Evolutionary conservation across 768 basidiomycete species (phyloP).

Genomic region (Asterophora lycoperdoides): DNA sequence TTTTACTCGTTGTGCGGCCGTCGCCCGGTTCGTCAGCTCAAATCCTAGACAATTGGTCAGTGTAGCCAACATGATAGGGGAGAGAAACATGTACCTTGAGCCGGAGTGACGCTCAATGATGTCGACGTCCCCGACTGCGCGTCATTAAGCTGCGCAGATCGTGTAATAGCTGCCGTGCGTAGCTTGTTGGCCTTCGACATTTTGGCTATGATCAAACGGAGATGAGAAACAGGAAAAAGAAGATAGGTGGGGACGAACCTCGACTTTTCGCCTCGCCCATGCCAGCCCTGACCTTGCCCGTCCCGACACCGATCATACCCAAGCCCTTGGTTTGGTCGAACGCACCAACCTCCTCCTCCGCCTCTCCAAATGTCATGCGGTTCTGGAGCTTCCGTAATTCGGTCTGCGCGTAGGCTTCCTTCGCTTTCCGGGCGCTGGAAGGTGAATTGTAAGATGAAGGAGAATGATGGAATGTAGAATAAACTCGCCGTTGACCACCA

Average conservation of each 20-base stretch:
- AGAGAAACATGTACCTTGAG: constrained; percentile 62
- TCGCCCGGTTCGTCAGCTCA: constrained; percentile 91
- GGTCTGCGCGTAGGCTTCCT: constrained; percentile 96
- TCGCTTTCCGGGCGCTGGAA: constrained; percentile 89
- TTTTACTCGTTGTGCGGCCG: constrained; percentile 80
- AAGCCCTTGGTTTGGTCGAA: constrained; percentile 97
- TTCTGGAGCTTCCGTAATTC: constrained; percentile 97
- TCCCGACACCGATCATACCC: constrained; percentile 89
- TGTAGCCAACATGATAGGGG: background rate
- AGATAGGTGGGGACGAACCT: constrained; percentile 47
- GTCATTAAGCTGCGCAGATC: constrained; percentile 54
- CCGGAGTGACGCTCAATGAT: constrained; percentile 90
- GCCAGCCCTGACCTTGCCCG: constrained; percentile 87
- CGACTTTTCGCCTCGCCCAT: constrained; percentile 86
- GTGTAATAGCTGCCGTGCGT: constrained; percentile 78
- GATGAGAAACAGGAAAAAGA: background rate
- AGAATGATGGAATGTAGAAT: background rate
- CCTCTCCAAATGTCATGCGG: constrained; percentile 92
- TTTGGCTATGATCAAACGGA: constrained; percentile 59
- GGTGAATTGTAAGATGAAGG: background rate
- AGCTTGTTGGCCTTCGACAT: constrained; percentile 92
- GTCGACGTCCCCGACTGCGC: constrained; percentile 83
- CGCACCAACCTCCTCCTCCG: constrained; percentile 93
- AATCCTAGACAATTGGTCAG: constrained; percentile 53
- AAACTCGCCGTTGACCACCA: constrained; percentile 83